These are phyloP conservation scores for Cystobasidiaceae sp. DNA, from an alignment of 1,284 basidiomycete species.

Conservation along the genomic window DNA sequence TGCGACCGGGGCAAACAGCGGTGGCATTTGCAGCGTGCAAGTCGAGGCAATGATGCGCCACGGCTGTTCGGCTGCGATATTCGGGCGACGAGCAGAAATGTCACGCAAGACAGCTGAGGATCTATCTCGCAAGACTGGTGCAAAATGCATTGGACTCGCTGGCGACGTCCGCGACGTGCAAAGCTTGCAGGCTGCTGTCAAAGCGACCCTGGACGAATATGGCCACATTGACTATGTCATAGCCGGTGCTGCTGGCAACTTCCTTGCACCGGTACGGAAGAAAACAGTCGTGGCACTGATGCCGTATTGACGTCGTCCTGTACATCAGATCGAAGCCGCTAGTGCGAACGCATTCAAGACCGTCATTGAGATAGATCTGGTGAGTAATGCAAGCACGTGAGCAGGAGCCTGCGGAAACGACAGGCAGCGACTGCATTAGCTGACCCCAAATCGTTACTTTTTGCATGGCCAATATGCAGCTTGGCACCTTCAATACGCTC, in stretches of 20 bases:
- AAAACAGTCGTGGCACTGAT: too few species aligned
- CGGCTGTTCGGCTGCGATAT: constrained; percentile 47
- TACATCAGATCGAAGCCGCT: constrained; percentile 58
- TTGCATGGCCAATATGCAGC: constrained; percentile 48
- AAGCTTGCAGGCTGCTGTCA: constrained; percentile 68
- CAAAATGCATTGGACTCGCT: constrained; percentile 66
- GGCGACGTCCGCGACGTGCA: constrained; percentile 79
- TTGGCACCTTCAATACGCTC: constrained; percentile 90
- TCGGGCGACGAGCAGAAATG: constrained; percentile 59
- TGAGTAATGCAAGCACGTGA: constrained; percentile 46
- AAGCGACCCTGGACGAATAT: constrained; percentile 66
- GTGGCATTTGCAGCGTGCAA: constrained; percentile 85
- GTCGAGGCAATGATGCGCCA: constrained; percentile 81
- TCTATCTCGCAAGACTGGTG: constrained; percentile 62
- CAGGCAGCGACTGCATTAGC: background rate
- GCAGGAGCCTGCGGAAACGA: background rate
- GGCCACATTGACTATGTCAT: constrained; percentile 88
- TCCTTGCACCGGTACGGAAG: background rate
- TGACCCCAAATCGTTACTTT: background rate
- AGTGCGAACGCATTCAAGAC: constrained; percentile 86
- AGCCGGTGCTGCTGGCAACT: constrained; percentile 18
- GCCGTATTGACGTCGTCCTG: constrained; percentile 46
- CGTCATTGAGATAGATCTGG: constrained; percentile 89
- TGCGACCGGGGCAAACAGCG: constrained; percentile 68
- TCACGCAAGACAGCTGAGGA: constrained; percentile 66